Conservation (phyloP, 2,329 filamentous ascomycete species). For the Colletotrichum somersetense region DNA sequence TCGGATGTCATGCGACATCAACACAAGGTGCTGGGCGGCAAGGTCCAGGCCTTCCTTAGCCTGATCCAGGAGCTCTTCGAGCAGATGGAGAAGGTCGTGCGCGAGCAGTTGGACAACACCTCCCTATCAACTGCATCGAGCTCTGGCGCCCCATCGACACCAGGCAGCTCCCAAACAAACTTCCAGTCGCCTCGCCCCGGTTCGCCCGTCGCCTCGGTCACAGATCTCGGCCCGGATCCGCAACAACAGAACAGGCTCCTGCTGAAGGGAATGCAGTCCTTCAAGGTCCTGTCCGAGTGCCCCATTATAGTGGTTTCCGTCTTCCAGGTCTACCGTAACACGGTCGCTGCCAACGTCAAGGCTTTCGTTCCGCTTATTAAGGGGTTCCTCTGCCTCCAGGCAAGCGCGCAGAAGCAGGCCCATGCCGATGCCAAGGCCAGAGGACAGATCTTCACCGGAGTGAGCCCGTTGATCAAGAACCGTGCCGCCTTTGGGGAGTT, state of each 20-base stretch:
- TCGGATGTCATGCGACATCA: conserved; percentile 97
- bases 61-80: conserved; percentile 97
- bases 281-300: conserved; percentile 97
- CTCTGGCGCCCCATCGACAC: conserved; percentile 74
- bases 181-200: conserved; percentile 91
- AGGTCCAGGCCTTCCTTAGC: conserved; percentile 89
- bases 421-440: conserved; percentile 86
- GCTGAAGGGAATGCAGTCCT: conserved; percentile 96
- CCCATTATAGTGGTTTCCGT: conserved; percentile 99
- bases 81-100: conserved; percentile 93
- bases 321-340: conserved; percentile 89
- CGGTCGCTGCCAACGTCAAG: conserved; percentile 87
- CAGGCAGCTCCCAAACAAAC: conserved; percentile 73
- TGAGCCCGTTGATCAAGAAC: conserved; percentile 94
- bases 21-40: conserved; percentile 79
- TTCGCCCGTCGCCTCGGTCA: conserved; percentile 86
- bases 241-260: conserved; percentile 85
- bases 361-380: conserved; percentile 95
- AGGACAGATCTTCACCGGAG: conserved; percentile 88
- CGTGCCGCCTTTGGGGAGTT: conserved; percentile 96
- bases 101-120: conserved; percentile 91
- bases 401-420: conserved; percentile 91
- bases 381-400: conserved; percentile 87
- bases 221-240: conserved; percentile 84
- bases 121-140: conserved; percentile 65